Evolutionary conservation across 345 rosid genomes (phyloP), one percentile per base, ranked within the genome.

Genomic region (Lepidium aucheri): DNA sequence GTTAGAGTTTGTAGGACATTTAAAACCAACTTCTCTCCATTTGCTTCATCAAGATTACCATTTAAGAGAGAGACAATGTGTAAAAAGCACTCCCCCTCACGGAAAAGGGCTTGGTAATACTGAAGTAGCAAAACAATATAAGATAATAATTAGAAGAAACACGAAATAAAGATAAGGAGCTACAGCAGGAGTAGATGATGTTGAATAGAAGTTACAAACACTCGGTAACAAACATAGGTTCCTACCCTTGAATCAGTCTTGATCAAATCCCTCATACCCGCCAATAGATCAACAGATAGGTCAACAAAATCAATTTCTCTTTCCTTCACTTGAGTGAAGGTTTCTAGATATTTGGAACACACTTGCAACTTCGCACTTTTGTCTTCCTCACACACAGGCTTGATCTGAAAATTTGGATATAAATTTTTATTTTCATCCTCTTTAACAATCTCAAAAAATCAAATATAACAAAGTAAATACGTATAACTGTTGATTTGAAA

Each of bases 41-140:
- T 81, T 22, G 64, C 84, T 76, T 78, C 83, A 60, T 87, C 94
- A 63, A 86, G 83, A 63, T 83, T 87, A 58, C 98, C 93, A 82
- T 89, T 92, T 65, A 92, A 77, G 49, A 92, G 82, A 55, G 97
- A 92, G 50, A 92, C 96, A 55, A 92, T 86, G 78, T 89, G 95
- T 80, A 92, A 74, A 86, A 92, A 92, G 80, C 98, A 92, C 77
- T 85, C 96, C 33, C 94, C 93, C 32, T 89, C 95, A 63, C 91
- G 85, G 75, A 92, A 92, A 66, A 87, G 78, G 53, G 85, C 81
- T 74, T 92, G 98, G 77, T 82, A 89, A 70, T 92, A 82, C 98
- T 92, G 93, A 70, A 79, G 53, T 52, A 70, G 73, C 44, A 49
- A 64, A 47, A 39, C 43, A 75, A 17, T 72, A 79, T 65, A 32